Conservation (phyloP, 129 eudicot genomes). For the Dittrichia graveolens region DNA sequence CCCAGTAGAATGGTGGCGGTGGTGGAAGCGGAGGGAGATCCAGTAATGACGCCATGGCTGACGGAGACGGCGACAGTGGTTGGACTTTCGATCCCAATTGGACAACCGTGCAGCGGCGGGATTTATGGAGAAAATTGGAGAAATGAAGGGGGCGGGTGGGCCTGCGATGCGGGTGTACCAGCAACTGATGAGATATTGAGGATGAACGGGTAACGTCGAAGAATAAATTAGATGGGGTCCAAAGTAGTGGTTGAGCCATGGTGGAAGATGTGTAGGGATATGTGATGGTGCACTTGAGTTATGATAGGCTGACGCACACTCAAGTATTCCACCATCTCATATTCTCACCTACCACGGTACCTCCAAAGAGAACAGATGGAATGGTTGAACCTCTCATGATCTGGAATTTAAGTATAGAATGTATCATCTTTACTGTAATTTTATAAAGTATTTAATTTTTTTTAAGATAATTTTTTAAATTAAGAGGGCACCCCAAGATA, state of each 20-base stretch:
- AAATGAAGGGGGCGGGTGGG: constrained; percentile 39
- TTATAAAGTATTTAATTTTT: too few species aligned
- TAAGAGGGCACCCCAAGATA: too few species aligned
- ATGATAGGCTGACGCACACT: not conserved
- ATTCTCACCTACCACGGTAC: constrained; percentile 15
- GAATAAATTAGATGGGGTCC: constrained; percentile 25
- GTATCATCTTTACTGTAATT: too few species aligned
- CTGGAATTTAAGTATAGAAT: too few species aligned
- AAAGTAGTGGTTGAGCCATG: constrained; percentile 15
- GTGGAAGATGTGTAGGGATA: not conserved
- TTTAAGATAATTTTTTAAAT: too few species aligned
- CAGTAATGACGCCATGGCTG: constrained; percentile 39
- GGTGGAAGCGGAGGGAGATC: constrained; percentile 22
- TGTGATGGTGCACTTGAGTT: not conserved
- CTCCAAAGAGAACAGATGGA: too few species aligned
- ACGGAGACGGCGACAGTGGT: constrained; percentile 3
- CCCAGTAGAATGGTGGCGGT: constrained; percentile 73
- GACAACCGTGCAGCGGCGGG: not conserved
- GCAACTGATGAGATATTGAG: not conserved
- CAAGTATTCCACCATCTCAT: not conserved
- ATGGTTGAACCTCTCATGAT: too few species aligned
- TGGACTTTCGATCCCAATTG: not conserved
- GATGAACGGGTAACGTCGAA: constrained; percentile 13
- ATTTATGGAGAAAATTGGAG: not conserved
- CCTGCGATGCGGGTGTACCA: constrained; percentile 18